These are phyloP conservation scores for Cryptococcus sp. DNA, from an alignment of 1,284 basidiomycete species.

Conservation along the genomic window DNA sequence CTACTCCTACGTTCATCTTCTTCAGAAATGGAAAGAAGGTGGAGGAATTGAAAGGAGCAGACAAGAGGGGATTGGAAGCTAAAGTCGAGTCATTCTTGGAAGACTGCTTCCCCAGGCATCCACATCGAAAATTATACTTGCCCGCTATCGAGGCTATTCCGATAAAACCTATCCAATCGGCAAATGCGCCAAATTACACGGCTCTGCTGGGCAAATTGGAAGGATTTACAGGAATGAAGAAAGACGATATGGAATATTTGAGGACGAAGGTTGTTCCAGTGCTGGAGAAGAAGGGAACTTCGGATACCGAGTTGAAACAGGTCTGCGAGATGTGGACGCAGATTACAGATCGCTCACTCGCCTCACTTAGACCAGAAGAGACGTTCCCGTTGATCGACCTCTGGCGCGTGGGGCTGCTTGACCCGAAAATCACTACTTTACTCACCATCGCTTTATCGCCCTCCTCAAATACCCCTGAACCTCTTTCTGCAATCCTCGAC, in stretches of 20 bases:
- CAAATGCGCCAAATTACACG: conserved; percentile 64
- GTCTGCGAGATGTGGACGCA: conserved; percentile 50
- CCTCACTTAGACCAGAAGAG: conserved; percentile 55
- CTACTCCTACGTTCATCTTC: conserved; percentile 80
- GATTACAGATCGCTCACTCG: conserved; percentile 52
- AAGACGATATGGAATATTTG: conserved; percentile 52
- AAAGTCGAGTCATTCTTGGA: conserved; percentile 46
- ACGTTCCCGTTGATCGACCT: conserved; percentile 79
- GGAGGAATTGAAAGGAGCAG: conserved; percentile 68
- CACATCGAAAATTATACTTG: conserved; percentile 62
- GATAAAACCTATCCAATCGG: conserved; percentile 69
- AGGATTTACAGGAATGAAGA: conserved; percentile 54
- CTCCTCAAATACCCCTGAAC: conserved; percentile 57
- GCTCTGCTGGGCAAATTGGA: conserved; percentile 61
- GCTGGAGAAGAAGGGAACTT: conserved; percentile 56
- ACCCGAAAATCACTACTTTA: conserved; percentile 57
- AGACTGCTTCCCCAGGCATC: conserved; percentile 57
- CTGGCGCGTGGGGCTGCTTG: conserved; percentile 72
- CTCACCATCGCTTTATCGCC: conserved; percentile 45
- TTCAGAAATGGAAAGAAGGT: conserved; percentile 74
- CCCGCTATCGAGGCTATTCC: conserved; percentile 63
- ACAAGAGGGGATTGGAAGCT: conserved; percentile 34
- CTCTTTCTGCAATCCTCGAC: conserved; percentile 52
- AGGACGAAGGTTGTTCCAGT: conserved; percentile 57
- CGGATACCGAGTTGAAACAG: conserved; percentile 27